Evolutionary conservation across 2,329 filamentous ascomycete genomes (phyloP).

Genomic region (Colletotrichum kahawae): DNA sequence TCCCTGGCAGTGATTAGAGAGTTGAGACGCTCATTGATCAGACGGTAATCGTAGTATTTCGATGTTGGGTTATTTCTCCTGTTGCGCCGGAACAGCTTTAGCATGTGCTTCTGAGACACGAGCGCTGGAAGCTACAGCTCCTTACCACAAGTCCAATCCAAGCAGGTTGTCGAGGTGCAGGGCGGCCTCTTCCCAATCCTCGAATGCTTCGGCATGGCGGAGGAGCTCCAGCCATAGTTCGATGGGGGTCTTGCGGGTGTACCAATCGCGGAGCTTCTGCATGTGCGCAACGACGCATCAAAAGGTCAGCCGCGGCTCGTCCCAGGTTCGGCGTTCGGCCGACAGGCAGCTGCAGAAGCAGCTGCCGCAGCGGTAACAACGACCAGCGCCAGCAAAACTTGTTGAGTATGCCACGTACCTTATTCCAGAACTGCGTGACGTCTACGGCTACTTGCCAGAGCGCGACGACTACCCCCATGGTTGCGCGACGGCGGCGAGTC

Average conservation of each 20-base stretch:
- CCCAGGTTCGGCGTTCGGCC: not conserved
- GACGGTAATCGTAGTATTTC: constrained; percentile 83
- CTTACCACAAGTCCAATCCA: constrained; percentile 80
- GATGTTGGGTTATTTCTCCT: constrained; percentile 85
- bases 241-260: constrained; percentile 66
- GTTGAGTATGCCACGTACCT: constrained; percentile 44
- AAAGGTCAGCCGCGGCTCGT: constrained; percentile 1
- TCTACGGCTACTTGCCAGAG: constrained; percentile 66
- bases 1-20: constrained; percentile 73
- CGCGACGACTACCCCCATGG: constrained; percentile 49
- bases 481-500: constrained; percentile 23
- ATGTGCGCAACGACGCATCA: not conserved
- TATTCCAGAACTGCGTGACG: constrained; percentile 66
- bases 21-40: constrained; percentile 79
- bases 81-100: constrained; percentile 4
- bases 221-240: constrained; percentile 71
- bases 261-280: constrained; percentile 73
- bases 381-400: not conserved
- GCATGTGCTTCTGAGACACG: constrained; percentile 17
- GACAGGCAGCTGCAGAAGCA: not conserved
- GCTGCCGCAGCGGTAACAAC: not conserved
- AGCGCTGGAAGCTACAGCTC: not conserved
- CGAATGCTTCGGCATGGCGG: constrained; percentile 71
- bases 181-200: constrained; percentile 88
- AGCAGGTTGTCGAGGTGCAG: constrained; percentile 81